Evolutionary conservation across 148 eudicot species (phyloP), one percentile per base, ranked within the genome.

Genomic region (Rhododendron molle): DNA sequence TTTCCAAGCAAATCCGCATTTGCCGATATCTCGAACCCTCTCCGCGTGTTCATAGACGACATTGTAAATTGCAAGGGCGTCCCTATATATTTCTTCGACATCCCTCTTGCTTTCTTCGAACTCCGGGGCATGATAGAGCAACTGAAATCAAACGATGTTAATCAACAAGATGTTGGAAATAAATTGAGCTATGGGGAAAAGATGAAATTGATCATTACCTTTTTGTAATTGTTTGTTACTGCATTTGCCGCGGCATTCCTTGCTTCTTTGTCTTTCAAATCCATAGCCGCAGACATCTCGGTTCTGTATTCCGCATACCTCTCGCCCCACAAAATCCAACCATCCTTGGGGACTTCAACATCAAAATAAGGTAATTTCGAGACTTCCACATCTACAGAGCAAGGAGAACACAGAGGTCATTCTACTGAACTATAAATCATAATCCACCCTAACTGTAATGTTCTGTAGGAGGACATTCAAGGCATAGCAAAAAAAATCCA

Each of bases 1-100:
- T 85, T 47, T 94, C 97, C 97, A 96, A 0, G 93, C 96, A 89
- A 94, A 96, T 7, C 88, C 85, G 43, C 98, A 96, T n/a, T 86
- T 81, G 2, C 30, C 65, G 4, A 85, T 90, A 5, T 76, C 50
- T 0, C 47, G 38, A 4, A 0, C 7, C 30, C 52, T 36, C 60
- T 54, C 88, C 28, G 96, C 97, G 50, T 84, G 36, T 44, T 91
- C 87, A 58, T 96, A 94, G 2, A 86, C 85, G 12, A 86, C 88
- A 38, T 91, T 89, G 67, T 94, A 94, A 13, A 96, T 81, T 11
- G 94, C 95, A 6, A 92, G 71, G 32, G 97, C 94, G 58, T 93
- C 97, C 7, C 82, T n/a, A 40, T 88, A 88, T 2, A 94, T 86
- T 28, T 90, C 91, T 18, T 86, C 87, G 40, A 43, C 83, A 7